Evolutionary conservation across 2,329 filamentous ascomycete species (phyloP).

Genomic region (Exophiala sp.): DNA sequence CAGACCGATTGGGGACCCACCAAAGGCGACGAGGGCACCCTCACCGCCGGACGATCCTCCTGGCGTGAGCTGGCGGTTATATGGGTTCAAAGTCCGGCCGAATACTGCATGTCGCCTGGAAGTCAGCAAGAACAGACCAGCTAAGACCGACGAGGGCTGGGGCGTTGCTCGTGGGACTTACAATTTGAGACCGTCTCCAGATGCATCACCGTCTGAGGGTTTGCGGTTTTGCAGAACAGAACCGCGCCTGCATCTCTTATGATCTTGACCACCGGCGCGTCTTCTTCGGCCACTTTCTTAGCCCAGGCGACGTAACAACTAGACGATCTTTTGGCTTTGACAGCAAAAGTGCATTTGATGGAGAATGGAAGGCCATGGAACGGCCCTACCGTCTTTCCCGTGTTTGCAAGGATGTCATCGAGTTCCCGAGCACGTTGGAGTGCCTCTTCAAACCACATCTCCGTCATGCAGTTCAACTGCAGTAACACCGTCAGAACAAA

Average conservation of each 20-base stretch:
- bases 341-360: conserved; percentile 44
- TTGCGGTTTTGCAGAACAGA: conserved; percentile 35
- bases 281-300: conserved; percentile 26
- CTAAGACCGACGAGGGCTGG: conserved; percentile 33
- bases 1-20: conserved; percentile 46
- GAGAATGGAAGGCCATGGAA: conserved; percentile 58
- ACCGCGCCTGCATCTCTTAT: conserved; percentile 40
- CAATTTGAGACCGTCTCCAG: conserved; percentile 33
- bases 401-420: conserved; percentile 37
- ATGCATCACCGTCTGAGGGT: conserved; percentile 37
- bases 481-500: neutral
- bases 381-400: conserved; percentile 47
- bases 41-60: conserved; percentile 51
- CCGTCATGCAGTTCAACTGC: too few relatives aligned
- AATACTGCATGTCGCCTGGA: conserved; percentile 31
- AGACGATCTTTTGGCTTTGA: conserved; percentile 34
- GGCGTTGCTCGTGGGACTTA: conserved; percentile 32
- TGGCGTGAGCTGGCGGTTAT: conserved; percentile 44
- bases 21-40: conserved; percentile 45
- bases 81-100: conserved; percentile 45
- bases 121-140: conserved; percentile 11
- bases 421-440: conserved; percentile 44
- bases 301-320: conserved; percentile 34
- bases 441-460: conserved; percentile 50
- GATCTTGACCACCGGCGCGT: conserved; percentile 28